Conservation (phyloP, 768 basidiomycete genomes). For the Boletus rubropictus region DNA sequence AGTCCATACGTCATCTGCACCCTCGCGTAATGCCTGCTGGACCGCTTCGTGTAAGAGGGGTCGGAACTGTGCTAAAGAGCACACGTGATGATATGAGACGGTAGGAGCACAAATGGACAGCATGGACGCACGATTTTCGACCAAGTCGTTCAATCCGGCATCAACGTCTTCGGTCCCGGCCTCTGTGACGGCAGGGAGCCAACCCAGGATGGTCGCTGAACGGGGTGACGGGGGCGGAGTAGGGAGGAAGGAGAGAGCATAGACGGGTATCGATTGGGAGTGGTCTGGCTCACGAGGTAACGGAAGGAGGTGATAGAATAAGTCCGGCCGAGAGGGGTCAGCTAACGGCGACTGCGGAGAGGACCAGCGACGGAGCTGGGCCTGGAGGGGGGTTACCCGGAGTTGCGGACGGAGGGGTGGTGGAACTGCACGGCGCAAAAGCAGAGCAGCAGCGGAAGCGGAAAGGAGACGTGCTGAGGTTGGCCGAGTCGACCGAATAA, state of each 20-base stretch:
- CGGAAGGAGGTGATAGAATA: constrained; percentile 63
- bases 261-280: constrained; percentile 43
- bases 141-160: constrained; percentile 64
- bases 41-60: constrained; percentile 57
- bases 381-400: constrained; percentile 10
- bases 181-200: constrained; percentile 51
- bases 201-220: constrained; percentile 58
- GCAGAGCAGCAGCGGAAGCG: background rate
- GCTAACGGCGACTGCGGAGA: constrained; percentile 25
- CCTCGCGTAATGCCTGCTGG: constrained; percentile 46
- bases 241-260: constrained; percentile 60
- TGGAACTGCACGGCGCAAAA: background rate
- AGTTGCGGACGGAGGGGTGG: background rate
- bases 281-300: constrained; percentile 42
- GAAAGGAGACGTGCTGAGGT: background rate
- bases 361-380: constrained; percentile 4
- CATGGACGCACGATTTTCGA: constrained; percentile 55
- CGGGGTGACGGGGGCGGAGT: constrained; percentile 38
- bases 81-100: background rate
- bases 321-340: constrained; percentile 58
- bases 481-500: background rate
- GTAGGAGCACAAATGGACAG: background rate
- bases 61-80: constrained; percentile 49
- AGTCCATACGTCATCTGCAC: constrained; percentile 58
- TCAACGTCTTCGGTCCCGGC: constrained; percentile 31